Base-by-base conservation (phyloP, 2,329 filamentous ascomycete genomes). In the Ceratocystis diversiconidia region DNA sequence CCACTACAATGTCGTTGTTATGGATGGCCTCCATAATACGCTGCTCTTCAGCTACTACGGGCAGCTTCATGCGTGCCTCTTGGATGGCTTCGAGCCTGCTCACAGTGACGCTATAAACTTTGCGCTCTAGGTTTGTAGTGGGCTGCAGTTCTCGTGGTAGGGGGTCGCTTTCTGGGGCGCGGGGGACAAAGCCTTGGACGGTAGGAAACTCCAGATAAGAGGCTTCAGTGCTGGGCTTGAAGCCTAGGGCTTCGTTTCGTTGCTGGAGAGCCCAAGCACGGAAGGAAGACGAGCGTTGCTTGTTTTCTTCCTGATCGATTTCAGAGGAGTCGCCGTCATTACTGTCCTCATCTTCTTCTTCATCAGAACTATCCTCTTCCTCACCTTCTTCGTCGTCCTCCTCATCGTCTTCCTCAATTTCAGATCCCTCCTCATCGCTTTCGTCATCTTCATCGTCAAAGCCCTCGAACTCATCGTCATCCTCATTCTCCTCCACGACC, bases 21-120 rank as follows among this genome's bases (percentile, higher is more conserved):
- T 96, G 88, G 61, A 99, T 90, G 0, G 92, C 91, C 75, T 99
- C 94, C 92, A 99, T 97, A 36, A 99, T 92, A 71, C 88, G 91
- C 73, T 99, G 94, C 74, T 99, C 94, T 74, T 97, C 92, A 1
- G 89, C 89, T 1, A 97, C 90, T 0, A 99, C 89, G 0, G 94
- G 94, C 17, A 99, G 80, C 65, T 88, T 84, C 60, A 95, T 75
- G 12, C 94, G 85, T 10, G 86, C 84, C 61, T 86, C 82, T 73
- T 96, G 90, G 25, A 97, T 88, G 19, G 88, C 86, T 4, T 85
- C 77, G 0, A 82, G 77, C 66, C 94, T 84, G 48, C 82, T 77
- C 1, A 96, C 85, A 1, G 82, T 75, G 1, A 96, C 86, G 68
- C 85, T 87, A 73, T 85, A 92, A 0, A 87, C 88, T 72, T 92